Evolutionary conservation across 164 flowering plant genomes (phyloP).

Genomic region (Annona cherimola): DNA sequence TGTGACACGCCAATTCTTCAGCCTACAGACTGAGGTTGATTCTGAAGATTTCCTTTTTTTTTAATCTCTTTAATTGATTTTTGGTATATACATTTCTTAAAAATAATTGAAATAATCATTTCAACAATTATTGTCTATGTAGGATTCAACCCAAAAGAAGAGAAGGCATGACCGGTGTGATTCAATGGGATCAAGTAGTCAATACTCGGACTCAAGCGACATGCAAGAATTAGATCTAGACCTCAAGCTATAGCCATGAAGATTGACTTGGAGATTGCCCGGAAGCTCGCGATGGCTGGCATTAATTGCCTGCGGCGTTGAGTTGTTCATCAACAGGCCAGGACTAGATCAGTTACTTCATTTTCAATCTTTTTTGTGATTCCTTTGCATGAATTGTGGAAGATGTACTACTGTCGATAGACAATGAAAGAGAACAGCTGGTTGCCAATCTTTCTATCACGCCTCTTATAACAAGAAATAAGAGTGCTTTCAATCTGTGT

Average conservation of each 20-base stretch:
- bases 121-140: background rate
- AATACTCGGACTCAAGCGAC: constrained; percentile 54
- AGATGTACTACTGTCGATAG: background rate
- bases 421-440: background rate
- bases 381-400: constrained; percentile 7
- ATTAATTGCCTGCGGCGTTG: background rate
- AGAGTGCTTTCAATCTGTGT: too few relatives aligned
- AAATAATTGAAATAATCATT: background rate
- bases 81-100: background rate
- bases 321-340: background rate
- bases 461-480: background rate
- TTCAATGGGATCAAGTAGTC: constrained; percentile 54
- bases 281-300: background rate
- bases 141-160: constrained; percentile 35
- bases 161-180: constrained; percentile 31
- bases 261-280: background rate
- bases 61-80: background rate
- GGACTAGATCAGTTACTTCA: background rate
- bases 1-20: constrained; percentile 33
- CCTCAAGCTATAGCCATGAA: constrained; percentile 35
- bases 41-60: background rate
- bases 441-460: background rate
- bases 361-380: background rate
- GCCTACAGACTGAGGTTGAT: constrained; percentile 29
- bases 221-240: constrained; percentile 64